phyloP scores from a whole-genome alignment of 2,329 filamentous ascomycete species.

The Trichoderma semiorbis region DNA sequence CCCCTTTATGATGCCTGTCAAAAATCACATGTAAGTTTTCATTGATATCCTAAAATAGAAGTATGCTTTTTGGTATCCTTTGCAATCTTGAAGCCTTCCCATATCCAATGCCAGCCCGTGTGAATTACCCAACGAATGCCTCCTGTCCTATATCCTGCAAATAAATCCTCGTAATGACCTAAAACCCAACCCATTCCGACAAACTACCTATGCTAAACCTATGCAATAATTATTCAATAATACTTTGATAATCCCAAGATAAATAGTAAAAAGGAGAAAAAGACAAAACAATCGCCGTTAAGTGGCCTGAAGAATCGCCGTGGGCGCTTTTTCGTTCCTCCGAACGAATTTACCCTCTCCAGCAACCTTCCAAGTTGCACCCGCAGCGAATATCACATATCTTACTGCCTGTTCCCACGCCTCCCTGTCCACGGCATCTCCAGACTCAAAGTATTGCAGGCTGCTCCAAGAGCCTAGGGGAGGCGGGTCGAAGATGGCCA shows the following conservation, averaged over 20 bases:
- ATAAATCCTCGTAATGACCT: neutral
- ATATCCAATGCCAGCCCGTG: neutral
- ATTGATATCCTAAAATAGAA: neutral
- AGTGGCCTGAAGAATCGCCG: neutral
- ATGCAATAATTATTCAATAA: neutral
- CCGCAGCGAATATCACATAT: slow-evolving; percentile 35
- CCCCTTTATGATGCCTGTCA: neutral
- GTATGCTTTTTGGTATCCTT: neutral
- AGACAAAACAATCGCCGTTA: neutral
- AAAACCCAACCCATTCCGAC: neutral
- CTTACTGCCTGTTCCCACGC: slow-evolving; percentile 46
- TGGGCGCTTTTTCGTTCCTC: neutral
- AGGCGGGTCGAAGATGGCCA: slow-evolving; percentile 34
- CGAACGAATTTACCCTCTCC: slow-evolving; percentile 45
- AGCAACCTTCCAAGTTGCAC: slow-evolving; percentile 42
- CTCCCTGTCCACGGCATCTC: slow-evolving; percentile 44
- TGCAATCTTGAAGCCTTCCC: neutral
- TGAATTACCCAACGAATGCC: neutral
- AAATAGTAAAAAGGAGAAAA: neutral
- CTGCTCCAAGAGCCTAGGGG: slow-evolving; percentile 35
- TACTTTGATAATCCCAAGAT: neutral
- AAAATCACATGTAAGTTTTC: neutral
- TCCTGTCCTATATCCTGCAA: neutral
- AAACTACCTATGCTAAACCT: neutral
- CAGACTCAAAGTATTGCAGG: slow-evolving; percentile 48